These are phyloP conservation scores for Croton laevigatus DNA, from an alignment of 441 rosid genomes.

Conservation along the genomic window DNA sequence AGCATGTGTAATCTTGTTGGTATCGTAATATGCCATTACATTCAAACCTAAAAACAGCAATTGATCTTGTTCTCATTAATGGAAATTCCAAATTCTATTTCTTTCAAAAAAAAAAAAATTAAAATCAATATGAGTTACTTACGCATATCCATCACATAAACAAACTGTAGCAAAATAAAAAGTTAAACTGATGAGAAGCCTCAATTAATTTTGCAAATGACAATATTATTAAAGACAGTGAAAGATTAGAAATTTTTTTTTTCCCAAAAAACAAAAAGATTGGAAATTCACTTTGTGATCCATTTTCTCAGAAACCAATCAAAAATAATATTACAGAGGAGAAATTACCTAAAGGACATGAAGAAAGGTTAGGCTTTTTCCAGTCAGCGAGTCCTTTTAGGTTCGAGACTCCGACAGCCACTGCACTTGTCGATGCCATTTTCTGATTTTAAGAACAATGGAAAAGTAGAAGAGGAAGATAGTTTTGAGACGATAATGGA, in stretches of 20 bases:
- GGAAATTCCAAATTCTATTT: not conserved
- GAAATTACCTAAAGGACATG: conserved; percentile 38
- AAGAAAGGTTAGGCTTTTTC: conserved; percentile 34
- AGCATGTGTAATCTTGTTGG: not conserved
- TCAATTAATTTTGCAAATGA: not conserved
- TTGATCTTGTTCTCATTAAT: too few species aligned
- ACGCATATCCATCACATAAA: not conserved
- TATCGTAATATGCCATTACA: not conserved
- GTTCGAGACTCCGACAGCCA: conserved; percentile 30
- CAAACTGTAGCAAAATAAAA: not conserved
- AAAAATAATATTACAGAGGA: not conserved
- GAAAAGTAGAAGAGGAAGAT: not conserved
- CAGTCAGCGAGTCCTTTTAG: conserved; percentile 26
- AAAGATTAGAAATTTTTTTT: not conserved
- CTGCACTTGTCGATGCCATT: conserved; percentile 46
- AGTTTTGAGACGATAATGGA: not conserved
- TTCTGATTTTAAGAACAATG: not conserved
- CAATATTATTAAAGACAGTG: not conserved
- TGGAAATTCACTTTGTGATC: not conserved
- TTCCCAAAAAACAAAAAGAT: not conserved
- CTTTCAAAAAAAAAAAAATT: too few species aligned
- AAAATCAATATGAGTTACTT: not conserved
- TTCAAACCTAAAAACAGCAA: not conserved
- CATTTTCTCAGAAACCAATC: conserved; percentile 6
- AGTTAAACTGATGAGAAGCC: not conserved